Conservation (phyloP, 164 flowering plant genomes). For the Piper betle region DNA sequence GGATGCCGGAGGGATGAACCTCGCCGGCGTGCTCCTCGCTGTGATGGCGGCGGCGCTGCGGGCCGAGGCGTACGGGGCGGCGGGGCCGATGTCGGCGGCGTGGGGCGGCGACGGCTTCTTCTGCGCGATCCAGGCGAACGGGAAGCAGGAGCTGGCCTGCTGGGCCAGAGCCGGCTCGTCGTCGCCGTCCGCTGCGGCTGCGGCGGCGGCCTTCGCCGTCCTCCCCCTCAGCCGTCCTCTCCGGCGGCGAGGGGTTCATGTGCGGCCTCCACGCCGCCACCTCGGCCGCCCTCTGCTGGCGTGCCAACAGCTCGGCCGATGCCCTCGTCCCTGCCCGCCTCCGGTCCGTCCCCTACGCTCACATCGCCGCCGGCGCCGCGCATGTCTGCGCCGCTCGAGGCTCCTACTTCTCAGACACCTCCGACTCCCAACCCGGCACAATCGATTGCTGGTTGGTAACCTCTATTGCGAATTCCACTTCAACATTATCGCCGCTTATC, state of each 20-base stretch:
- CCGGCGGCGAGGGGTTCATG: conserved; percentile 73
- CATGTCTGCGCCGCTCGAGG: conserved; percentile 88
- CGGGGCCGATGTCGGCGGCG: conserved; percentile 76
- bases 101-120: conserved; percentile 46
- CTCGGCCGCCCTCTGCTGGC: conserved; percentile 66
- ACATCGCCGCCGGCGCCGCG: conserved; percentile 60
- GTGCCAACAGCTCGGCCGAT: conserved; percentile 20
- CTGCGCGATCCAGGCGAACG: conserved; percentile 88
- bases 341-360: conserved; percentile 37
- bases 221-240: conserved; percentile 55
- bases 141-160: conserved; percentile 60
- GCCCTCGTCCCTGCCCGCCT: conserved; percentile 49
- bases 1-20: neutral
- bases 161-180: conserved; percentile 47
- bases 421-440: conserved; percentile 28
- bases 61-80: conserved; percentile 35
- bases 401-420: conserved; percentile 25
- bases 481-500: conserved; percentile 15
- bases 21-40: too few species aligned
- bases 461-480: conserved; percentile 5
- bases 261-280: conserved; percentile 67
- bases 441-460: conserved; percentile 76
- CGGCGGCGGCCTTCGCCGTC: conserved; percentile 9
- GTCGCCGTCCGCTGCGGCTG: conserved; percentile 4
- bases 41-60: too few species aligned